Evolutionary conservation across 306 rosid species (phyloP), one percentile per base, ranked within the genome.

Genomic region (Alnus glutinosa): DNA sequence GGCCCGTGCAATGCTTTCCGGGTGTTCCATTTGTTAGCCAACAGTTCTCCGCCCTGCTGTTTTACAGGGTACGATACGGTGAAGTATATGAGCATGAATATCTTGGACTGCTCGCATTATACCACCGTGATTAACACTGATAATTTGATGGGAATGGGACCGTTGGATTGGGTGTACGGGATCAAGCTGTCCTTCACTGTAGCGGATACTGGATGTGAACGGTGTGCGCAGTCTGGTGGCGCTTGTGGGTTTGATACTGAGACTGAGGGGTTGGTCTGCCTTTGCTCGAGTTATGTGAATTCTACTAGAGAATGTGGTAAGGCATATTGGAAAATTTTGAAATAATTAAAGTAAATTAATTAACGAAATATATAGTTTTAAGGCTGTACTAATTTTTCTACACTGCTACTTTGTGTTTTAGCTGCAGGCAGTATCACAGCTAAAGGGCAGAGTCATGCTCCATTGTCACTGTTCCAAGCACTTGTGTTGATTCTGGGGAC

Each of bases 151-250:
- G 97, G 94, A 15, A 79, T 92, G 4, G 97, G 88, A 9, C 94
- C 97, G 55, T 68, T 88, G 91, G 98, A 94, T 51, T 94, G 98
- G 98, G 83, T 91, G 34, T 94, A 94, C 69, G 98, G 97, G 76
- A 94, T 94, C 36, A 92, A 92, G 77, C 85, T 92, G 48, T 83
- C 89, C 64, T 94, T 87, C 58, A 73, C 92, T 5, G 81, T 94
- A 18, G 88, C 98, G 0, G 95, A 94, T 7, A 83, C 87, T 36
- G 97, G 98, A 30, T 94, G 98, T 66, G 85, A 80, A 6, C 80
- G 84, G 57, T 94, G 98, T 80, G 58, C 48, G 7, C 19, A 57
- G 61, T 90, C 98, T 51, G 97, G 97, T 61, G 98, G 98, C 3
- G 64, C 78, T 0, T 94, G 98, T 55, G 98, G 98, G 48, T 94